Conservation (phyloP, 2,329 filamentous ascomycete genomes). For the Ploettnerulaceae sp. region DNA sequence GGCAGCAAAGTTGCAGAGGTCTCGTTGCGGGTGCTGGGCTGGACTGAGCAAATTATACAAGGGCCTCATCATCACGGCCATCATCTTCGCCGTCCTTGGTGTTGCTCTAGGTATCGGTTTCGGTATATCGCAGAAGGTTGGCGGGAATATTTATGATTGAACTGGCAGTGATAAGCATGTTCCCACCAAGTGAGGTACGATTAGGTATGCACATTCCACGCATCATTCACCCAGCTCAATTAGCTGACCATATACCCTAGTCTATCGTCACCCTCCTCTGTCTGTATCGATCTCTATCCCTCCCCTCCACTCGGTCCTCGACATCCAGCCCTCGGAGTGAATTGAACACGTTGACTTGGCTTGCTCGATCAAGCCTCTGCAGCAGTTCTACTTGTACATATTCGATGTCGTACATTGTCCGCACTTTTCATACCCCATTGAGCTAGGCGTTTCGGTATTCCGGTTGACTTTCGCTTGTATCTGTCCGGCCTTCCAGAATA, state of each 20-base stretch:
- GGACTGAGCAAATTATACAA: constrained; percentile 17
- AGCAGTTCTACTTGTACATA: constrained; percentile 12
- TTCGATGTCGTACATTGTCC: constrained; percentile 6
- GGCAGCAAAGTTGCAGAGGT: constrained; percentile 13
- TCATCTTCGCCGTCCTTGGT: constrained; percentile 17
- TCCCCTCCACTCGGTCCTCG: constrained; percentile 2
- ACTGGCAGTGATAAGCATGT: constrained; percentile 13
- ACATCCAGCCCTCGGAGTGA: constrained; percentile 3
- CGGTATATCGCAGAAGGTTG: constrained; percentile 14
- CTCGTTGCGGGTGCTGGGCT: constrained; percentile 17
- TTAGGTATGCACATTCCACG: background rate
- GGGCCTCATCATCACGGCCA: constrained; percentile 11
- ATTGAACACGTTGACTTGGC: constrained; percentile 1
- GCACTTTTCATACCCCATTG: constrained; percentile 10
- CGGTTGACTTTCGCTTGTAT: background rate
- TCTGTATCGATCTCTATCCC: background rate
- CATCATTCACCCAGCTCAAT: background rate
- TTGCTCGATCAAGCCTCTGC: background rate
- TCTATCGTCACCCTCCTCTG: background rate
- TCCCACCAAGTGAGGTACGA: constrained; percentile 7
- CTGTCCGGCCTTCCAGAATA: background rate
- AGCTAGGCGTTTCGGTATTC: constrained; percentile 11
- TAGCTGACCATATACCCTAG: background rate
- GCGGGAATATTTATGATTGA: constrained; percentile 10
- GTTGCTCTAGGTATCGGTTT: constrained; percentile 19